These are phyloP conservation scores for Pseudozyma sp. DNA, from an alignment of 1,284 basidiomycete species.

Conservation along the genomic window DNA sequence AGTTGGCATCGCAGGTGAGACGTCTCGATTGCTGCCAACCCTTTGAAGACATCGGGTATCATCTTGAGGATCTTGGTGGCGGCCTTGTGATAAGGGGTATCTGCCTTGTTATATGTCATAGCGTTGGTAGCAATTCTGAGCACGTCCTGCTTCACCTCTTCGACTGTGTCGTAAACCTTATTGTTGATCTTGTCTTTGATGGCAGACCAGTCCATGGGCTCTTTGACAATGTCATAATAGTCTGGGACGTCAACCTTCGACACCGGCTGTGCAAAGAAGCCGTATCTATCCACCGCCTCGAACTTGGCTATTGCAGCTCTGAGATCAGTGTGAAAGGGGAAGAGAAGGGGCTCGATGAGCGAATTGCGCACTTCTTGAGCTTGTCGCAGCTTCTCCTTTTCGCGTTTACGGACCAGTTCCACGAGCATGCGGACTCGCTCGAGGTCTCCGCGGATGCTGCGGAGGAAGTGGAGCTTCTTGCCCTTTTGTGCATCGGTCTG, in stretches of 20 bases:
- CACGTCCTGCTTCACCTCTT: slow-evolving; percentile 85
- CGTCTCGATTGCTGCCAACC: slow-evolving; percentile 70
- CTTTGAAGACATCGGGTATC: slow-evolving; percentile 72
- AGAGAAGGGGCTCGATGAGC: slow-evolving; percentile 72
- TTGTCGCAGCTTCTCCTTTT: slow-evolving; percentile 83
- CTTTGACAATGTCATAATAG: slow-evolving; percentile 87
- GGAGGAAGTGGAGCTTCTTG: slow-evolving; percentile 77
- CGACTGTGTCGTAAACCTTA: slow-evolving; percentile 81
- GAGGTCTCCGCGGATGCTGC: slow-evolving; percentile 81
- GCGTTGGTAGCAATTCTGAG: slow-evolving; percentile 87
- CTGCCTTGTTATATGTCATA: slow-evolving; percentile 83
- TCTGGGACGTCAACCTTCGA: slow-evolving; percentile 84
- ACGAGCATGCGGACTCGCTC: slow-evolving; percentile 80
- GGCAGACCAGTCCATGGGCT: slow-evolving; percentile 88
- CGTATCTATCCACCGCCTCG: slow-evolving; percentile 48
- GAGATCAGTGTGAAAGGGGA: slow-evolving; percentile 41
- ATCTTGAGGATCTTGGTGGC: slow-evolving; percentile 78
- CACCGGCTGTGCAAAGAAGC: slow-evolving; percentile 62
- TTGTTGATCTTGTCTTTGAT: slow-evolving; percentile 76
- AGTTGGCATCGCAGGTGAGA: slow-evolving; percentile 30
- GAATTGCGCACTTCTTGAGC: slow-evolving; percentile 78
- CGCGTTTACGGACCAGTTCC: slow-evolving; percentile 81
- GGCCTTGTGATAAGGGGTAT: slow-evolving; percentile 79
- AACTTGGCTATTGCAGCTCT: slow-evolving; percentile 28
- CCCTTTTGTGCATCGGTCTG: slow-evolving; percentile 75